A percentile compares a stretch with the other conserved stretches of the same genome.
phyloP scores from a whole-genome alignment of 225 moss, liverwort and hornwort genomes.

The Climacium dendroides region DNA sequence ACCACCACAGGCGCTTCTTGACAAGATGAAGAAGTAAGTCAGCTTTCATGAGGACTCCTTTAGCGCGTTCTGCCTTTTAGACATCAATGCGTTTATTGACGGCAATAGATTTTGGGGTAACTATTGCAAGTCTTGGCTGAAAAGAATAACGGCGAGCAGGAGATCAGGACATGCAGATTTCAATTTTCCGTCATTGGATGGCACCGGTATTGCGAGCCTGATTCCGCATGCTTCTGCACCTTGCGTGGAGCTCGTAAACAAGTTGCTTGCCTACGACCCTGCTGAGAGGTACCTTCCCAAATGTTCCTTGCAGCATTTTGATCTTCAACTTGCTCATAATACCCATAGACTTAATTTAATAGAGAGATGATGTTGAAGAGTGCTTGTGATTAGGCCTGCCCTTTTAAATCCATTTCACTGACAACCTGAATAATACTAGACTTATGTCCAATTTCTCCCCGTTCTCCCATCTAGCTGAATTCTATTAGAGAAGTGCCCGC shows the following conservation, averaged over 20 bases:
- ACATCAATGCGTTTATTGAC: background rate
- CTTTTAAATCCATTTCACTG: background rate
- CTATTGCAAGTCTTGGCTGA: background rate
- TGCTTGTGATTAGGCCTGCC: background rate
- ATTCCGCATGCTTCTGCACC: slow-evolving; percentile 68
- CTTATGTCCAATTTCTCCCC: background rate
- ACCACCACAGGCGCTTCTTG: slow-evolving; percentile 52
- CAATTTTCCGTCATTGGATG: slow-evolving; percentile 51
- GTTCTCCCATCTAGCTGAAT: background rate
- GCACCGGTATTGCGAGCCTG: slow-evolving; percentile 47
- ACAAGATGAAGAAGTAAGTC: slow-evolving; percentile 69
- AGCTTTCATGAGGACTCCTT: background rate
- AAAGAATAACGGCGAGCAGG: slow-evolving; percentile 12
- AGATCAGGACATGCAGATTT: slow-evolving; percentile 78
- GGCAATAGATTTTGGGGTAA: background rate
- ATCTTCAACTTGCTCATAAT: background rate
- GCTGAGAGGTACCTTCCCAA: slow-evolving; percentile 32
- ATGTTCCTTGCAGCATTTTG: background rate
- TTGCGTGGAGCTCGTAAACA: slow-evolving; percentile 65
- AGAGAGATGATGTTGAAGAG: background rate
- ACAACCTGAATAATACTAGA: background rate
- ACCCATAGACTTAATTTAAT: background rate
- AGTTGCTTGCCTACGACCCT: slow-evolving; percentile 73
- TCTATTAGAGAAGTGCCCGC: no score
- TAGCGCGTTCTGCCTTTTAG: background rate